Conservation (phyloP, 1,139 yeast genomes). For the Eremothecium sinecaudum region DNA sequence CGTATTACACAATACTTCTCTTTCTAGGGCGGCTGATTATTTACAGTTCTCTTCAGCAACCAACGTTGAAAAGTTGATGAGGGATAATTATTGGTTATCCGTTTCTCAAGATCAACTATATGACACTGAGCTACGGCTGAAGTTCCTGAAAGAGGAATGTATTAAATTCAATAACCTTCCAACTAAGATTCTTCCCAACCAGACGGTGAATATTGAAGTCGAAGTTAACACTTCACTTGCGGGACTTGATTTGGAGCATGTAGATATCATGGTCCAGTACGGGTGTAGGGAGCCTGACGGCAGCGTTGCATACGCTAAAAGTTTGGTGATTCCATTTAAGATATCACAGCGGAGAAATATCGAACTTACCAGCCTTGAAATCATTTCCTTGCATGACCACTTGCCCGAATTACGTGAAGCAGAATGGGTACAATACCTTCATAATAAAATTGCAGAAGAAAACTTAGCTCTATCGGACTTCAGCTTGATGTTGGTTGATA, state of each 20-base stretch:
- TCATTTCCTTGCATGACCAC: conserved; percentile 23
- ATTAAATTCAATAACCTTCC: conserved; percentile 18
- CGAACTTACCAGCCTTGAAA: conserved; percentile 26
- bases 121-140: conserved; percentile 21
- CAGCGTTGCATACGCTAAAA: conserved; percentile 24
- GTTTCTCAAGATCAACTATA: conserved; percentile 23
- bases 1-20: conserved; percentile 42
- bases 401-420: conserved; percentile 11
- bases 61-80: conserved; percentile 21
- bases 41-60: conserved; percentile 19
- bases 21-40: conserved; percentile 22
- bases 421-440: conserved; percentile 20
- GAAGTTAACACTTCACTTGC: conserved; percentile 34
- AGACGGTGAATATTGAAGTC: conserved; percentile 37
- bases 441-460: conserved; percentile 7
- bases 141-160: conserved; percentile 19
- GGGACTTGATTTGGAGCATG: conserved; percentile 27
- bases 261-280: conserved; percentile 24
- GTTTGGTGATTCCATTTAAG: conserved; percentile 26
- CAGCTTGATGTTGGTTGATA: conserved; percentile 24
- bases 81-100: conserved; percentile 27
- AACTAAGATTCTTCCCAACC: conserved; percentile 18
- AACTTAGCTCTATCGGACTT: conserved; percentile 14
- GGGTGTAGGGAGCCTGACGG: conserved; percentile 17
- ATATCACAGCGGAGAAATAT: conserved; percentile 31